Conservation (phyloP, 768 basidiomycete genomes). For the Pleurotus tuber-regium region DNA sequence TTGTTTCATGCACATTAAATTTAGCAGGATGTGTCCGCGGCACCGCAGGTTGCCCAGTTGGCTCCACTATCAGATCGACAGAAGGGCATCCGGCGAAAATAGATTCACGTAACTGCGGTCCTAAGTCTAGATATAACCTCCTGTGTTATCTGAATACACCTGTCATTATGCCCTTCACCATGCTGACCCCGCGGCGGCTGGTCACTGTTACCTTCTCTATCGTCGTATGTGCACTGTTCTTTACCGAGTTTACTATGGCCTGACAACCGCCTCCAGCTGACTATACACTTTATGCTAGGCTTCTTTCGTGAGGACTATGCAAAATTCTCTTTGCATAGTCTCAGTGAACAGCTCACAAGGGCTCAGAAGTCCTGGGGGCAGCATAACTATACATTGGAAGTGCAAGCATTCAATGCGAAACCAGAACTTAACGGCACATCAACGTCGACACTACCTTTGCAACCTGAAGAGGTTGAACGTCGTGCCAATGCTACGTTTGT, state of each 20-base stretch:
- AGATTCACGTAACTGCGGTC: slow-evolving; percentile 21
- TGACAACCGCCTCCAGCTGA: slow-evolving; percentile 34
- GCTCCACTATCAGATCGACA: neutral
- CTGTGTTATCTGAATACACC: slow-evolving; percentile 1
- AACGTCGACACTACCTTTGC: neutral
- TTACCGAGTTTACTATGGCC: neutral
- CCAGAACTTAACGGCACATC: neutral
- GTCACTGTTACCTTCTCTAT: slow-evolving; percentile 44
- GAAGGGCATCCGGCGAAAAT: neutral
- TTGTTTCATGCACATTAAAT: too few species aligned
- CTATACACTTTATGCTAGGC: slow-evolving; percentile 54
- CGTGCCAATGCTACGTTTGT: slow-evolving; percentile 40
- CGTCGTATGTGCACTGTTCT: slow-evolving; percentile 35
- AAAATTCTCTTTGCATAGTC: slow-evolving; percentile 40
- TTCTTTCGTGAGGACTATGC: slow-evolving; percentile 49
- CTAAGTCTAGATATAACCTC: slow-evolving; percentile 12
- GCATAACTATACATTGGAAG: neutral
- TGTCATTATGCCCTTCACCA: slow-evolving; percentile 30
- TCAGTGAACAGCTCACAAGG: slow-evolving; percentile 31
- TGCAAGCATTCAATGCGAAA: neutral
- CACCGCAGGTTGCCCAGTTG: neutral
- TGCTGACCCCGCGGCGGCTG: slow-evolving; percentile 63
- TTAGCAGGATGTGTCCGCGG: too few species aligned
- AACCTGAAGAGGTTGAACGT: neutral
- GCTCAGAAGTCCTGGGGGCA: neutral